These are phyloP conservation scores for Xanthoceras sorbifolium DNA, from an alignment of 345 rosid genomes.

Conservation along the genomic window DNA sequence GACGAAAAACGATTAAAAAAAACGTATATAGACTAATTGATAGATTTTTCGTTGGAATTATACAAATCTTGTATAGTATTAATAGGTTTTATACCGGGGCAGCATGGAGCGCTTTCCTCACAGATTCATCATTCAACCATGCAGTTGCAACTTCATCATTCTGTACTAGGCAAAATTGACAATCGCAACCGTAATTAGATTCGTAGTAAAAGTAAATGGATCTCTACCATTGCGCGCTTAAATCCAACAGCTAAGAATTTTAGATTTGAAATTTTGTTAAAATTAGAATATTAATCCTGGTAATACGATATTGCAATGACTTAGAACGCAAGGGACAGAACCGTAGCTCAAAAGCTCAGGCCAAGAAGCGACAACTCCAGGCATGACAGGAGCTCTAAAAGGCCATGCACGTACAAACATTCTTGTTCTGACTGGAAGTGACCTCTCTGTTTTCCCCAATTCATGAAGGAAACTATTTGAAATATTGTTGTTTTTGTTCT, in stretches of 20 bases:
- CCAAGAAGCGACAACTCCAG: constrained; percentile 40
- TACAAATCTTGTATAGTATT: neutral
- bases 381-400: constrained; percentile 34
- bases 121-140: constrained; percentile 44
- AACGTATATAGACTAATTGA: neutral
- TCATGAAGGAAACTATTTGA: constrained; percentile 32
- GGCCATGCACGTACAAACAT: constrained; percentile 56
- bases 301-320: too few relatives aligned
- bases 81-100: constrained; percentile 23
- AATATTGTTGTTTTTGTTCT: neutral
- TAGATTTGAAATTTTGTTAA: too few relatives aligned
- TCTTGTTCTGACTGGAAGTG: constrained; percentile 37
- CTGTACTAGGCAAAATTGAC: constrained; percentile 23
- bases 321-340: constrained; percentile 38
- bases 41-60: too few relatives aligned
- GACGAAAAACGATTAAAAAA: too few relatives aligned
- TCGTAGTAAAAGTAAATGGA: too few relatives aligned
- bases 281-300: too few relatives aligned
- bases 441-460: constrained; percentile 29
- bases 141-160: constrained; percentile 38
- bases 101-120: constrained; percentile 48
- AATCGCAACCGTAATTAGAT: too few relatives aligned
- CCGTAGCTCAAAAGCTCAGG: constrained; percentile 27
- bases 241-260: too few relatives aligned
- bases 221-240: too few relatives aligned